Percentiles rank a stretch among this genome's conserved stretches.
These are phyloP conservation scores for Geotrichum europaeum DNA, from an alignment of 1,139 yeast genomes.

Conservation along the genomic window DNA sequence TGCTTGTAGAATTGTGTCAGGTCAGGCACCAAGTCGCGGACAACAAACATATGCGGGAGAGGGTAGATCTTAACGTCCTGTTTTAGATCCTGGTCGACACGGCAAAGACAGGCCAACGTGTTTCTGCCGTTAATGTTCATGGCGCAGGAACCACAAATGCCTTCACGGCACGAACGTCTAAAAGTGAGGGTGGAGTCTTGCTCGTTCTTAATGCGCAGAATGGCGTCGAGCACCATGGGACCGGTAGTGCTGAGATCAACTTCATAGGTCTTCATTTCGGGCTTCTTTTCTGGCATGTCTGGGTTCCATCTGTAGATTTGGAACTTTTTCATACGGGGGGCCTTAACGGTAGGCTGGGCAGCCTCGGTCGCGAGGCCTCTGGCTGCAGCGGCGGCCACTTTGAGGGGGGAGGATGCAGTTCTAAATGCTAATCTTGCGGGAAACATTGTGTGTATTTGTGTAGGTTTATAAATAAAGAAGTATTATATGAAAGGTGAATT, in stretches of 20 bases:
- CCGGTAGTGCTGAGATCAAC: slow-evolving; percentile 89
- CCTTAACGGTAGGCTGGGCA: slow-evolving; percentile 23
- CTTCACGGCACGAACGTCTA: slow-evolving; percentile 99
- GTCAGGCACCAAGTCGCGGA: slow-evolving; percentile 95
- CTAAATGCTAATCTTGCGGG: slow-evolving; percentile 1
- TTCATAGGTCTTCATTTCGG: slow-evolving; percentile 74
- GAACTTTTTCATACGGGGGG: slow-evolving; percentile 67
- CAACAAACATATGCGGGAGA: slow-evolving; percentile 96
- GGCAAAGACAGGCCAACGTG: slow-evolving; percentile 94
- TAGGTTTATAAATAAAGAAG: neutral
- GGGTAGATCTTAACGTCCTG: slow-evolving; percentile 89
- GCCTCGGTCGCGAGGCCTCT: slow-evolving; percentile 24
- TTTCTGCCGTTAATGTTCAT: slow-evolving; percentile 98
- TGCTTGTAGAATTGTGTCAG: slow-evolving; percentile 96
- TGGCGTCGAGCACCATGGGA: slow-evolving; percentile 96
- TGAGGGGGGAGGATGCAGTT: slow-evolving; percentile 1
- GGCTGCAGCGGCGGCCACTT: slow-evolving; percentile 2
- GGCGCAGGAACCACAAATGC: slow-evolving; percentile 99
- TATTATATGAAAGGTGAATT: neutral
- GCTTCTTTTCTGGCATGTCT: slow-evolving; percentile 90
- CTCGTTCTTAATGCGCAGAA: slow-evolving; percentile 90
- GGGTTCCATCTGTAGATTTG: slow-evolving; percentile 98
- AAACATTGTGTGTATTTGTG: neutral
- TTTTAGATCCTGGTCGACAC: slow-evolving; percentile 72
- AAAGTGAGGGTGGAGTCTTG: slow-evolving; percentile 93